Evolutionary conservation across 2,329 filamentous ascomycete genomes (phyloP).

Genomic region (Meredithiella fracta): DNA sequence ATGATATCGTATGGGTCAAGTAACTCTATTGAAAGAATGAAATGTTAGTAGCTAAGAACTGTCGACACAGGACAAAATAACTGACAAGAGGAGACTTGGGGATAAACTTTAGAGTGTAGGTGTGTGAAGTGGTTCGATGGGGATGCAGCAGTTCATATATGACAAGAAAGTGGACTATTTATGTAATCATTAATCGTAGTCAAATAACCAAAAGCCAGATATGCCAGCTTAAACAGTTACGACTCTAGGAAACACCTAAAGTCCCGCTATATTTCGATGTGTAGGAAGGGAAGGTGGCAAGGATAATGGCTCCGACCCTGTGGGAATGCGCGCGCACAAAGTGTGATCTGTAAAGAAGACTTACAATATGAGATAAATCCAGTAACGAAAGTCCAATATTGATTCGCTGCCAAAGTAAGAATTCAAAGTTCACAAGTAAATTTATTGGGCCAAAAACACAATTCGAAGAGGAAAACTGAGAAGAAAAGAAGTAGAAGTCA

Average conservation of each 20-base stretch:
- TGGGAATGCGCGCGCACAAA: neutral
- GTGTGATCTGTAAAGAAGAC: neutral
- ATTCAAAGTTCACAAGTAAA: neutral
- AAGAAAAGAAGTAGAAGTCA: slow-evolving; percentile 4
- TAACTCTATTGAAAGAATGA: neutral
- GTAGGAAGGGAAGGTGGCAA: slow-evolving; percentile 1
- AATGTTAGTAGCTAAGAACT: too few relatives aligned
- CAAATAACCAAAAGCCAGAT: slow-evolving; percentile 2
- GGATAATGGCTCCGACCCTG: neutral
- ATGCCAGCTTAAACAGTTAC: neutral
- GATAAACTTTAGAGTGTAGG: neutral
- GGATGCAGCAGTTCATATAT: neutral
- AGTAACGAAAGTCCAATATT: neutral
- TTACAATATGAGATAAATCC: too few relatives aligned
- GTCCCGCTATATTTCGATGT: neutral
- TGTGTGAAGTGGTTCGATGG: neutral
- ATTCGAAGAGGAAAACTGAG: slow-evolving; percentile 8
- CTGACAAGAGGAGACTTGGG: neutral
- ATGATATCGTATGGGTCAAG: neutral
- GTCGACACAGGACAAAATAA: too few relatives aligned
- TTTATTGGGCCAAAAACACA: slow-evolving; percentile 18
- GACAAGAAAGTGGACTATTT: neutral
- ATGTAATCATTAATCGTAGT: neutral
- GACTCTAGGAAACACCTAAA: neutral
- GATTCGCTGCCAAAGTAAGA: slow-evolving; percentile 1